Evolutionary conservation across 2,329 filamentous ascomycete genomes (phyloP).

Genomic region (Colletotrichum tabaci): DNA sequence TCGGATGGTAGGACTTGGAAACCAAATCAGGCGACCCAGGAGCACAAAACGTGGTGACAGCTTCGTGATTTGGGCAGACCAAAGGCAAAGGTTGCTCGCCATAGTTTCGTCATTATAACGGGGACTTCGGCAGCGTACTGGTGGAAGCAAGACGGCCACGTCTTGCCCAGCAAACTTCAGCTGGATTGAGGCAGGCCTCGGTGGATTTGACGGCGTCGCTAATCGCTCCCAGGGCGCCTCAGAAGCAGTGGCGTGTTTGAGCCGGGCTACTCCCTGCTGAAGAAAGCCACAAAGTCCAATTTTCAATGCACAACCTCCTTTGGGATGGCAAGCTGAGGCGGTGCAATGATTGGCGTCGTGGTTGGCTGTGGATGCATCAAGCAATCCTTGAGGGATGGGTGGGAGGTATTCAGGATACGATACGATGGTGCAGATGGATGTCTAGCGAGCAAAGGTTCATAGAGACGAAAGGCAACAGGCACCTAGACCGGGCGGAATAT

Average conservation of each 20-base stretch:
- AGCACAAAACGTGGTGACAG: conserved; percentile 9
- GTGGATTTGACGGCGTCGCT: conserved; percentile 27
- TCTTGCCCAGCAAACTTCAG: conserved; percentile 20
- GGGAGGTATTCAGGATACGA: conserved; percentile 1
- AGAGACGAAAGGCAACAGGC: conserved; percentile 1
- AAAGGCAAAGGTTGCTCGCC: not conserved
- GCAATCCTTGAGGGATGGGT: conserved; percentile 3
- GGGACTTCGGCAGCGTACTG: conserved; percentile 2
- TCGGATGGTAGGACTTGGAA: conserved; percentile 8
- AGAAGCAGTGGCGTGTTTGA: conserved; percentile 15
- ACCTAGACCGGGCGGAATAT: conserved; percentile 10
- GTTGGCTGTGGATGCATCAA: conserved; percentile 19
- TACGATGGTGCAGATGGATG: conserved; percentile 10
- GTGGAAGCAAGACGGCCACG: conserved; percentile 19
- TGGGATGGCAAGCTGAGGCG: conserved; percentile 7
- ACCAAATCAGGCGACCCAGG: conserved; percentile 26
- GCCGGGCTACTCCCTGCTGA: conserved; percentile 14
- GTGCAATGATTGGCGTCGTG: conserved; percentile 16
- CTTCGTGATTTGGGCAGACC: conserved; percentile 4
- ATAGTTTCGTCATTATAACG: conserved; percentile 9
- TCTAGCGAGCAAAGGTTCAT: not conserved
- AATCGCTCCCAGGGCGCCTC: not conserved
- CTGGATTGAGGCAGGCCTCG: conserved; percentile 34
- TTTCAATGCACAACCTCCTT: conserved; percentile 38
- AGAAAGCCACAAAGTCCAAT: conserved; percentile 23